Evolutionary conservation across 2,329 filamentous ascomycete species (phyloP).

Genomic region (Didymella lethalis): DNA sequence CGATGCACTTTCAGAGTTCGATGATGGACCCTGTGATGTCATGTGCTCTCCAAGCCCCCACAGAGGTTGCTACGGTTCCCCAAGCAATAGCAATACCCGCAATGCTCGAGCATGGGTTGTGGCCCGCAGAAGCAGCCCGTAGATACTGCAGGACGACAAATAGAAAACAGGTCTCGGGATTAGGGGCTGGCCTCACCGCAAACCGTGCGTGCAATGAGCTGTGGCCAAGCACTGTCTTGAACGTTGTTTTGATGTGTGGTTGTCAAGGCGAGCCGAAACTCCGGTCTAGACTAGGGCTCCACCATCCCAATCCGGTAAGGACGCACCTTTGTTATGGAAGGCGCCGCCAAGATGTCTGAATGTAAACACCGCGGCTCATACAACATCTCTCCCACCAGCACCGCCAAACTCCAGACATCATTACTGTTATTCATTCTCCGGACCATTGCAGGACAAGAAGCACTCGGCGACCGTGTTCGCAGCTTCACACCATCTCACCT

Average conservation of each 20-base stretch:
- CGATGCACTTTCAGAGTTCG: conserved; percentile 11
- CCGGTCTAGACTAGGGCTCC: conserved; percentile 21
- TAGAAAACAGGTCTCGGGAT: conserved; percentile 24
- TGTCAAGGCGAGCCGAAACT: conserved; percentile 35
- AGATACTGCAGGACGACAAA: conserved; percentile 20
- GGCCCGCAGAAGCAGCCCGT: conserved; percentile 13
- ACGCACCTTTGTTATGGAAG: conserved; percentile 18
- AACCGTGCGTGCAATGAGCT: conserved; percentile 25
- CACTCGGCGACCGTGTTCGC: conserved; percentile 33
- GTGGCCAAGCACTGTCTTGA: conserved; percentile 29
- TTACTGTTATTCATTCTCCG: conserved; percentile 48
- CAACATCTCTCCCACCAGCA: conserved; percentile 40
- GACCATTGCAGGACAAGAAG: conserved; percentile 29
- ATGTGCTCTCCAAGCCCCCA: conserved; percentile 22
- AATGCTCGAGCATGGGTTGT: conserved; percentile 8
- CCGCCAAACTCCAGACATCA: conserved; percentile 37
- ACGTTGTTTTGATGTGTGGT: conserved; percentile 37
- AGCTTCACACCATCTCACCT: conserved; percentile 25
- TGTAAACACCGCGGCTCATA: conserved; percentile 33
- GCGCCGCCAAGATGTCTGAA: conserved; percentile 20
- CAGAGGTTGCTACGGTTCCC: conserved; percentile 23
- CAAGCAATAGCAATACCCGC: conserved; percentile 16
- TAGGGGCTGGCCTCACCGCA: conserved; percentile 31
- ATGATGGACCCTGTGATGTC: conserved; percentile 38
- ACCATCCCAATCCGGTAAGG: conserved; percentile 28